Percentiles rank a stretch among this genome's conserved stretches.
These are phyloP conservation scores for Biscogniauxia sp. DNA, from an alignment of 2,329 filamentous ascomycete species.

Conservation along the genomic window DNA sequence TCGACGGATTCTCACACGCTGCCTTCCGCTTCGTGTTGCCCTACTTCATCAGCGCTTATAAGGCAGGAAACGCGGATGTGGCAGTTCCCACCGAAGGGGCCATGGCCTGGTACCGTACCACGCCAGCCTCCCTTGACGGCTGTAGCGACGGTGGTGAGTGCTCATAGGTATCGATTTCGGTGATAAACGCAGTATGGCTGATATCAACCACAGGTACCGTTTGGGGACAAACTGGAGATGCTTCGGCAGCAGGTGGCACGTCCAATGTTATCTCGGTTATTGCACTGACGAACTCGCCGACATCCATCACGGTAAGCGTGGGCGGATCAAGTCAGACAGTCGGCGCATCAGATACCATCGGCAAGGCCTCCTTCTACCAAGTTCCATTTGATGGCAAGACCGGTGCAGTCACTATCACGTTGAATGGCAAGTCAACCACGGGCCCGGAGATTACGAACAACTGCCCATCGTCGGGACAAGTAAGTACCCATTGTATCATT, in stretches of 20 bases:
- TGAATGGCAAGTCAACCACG: constrained; percentile 36
- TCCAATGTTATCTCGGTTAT: constrained; percentile 46
- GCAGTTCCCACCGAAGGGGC: constrained; percentile 26
- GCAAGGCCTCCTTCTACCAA: constrained; percentile 36
- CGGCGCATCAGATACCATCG: constrained; percentile 26
- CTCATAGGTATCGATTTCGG: constrained; percentile 19
- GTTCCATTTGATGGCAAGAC: constrained; percentile 37
- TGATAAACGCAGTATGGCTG: constrained; percentile 2
- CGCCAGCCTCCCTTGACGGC: constrained; percentile 18
- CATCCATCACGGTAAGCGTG: constrained; percentile 37
- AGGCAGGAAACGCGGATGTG: constrained; percentile 38
- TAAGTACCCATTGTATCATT: constrained; percentile 16
- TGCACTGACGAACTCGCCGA: constrained; percentile 31
- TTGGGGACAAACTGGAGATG: constrained; percentile 38
- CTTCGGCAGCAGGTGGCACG: constrained; percentile 35
- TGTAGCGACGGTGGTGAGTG: constrained; percentile 38
- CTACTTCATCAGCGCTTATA: constrained; percentile 50
- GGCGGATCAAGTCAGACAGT: constrained; percentile 34
- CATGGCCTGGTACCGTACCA: constrained; percentile 31
- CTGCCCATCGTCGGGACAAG: constrained; percentile 29
- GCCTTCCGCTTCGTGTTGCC: constrained; percentile 48
- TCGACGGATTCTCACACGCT: constrained; percentile 45
- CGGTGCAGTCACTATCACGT: constrained; percentile 39
- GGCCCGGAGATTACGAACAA: constrained; percentile 37
- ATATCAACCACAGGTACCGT: constrained; percentile 31